These are phyloP conservation scores for Raphanus raphanistrum DNA, from an alignment of 345 rosid species.

Conservation along the genomic window DNA sequence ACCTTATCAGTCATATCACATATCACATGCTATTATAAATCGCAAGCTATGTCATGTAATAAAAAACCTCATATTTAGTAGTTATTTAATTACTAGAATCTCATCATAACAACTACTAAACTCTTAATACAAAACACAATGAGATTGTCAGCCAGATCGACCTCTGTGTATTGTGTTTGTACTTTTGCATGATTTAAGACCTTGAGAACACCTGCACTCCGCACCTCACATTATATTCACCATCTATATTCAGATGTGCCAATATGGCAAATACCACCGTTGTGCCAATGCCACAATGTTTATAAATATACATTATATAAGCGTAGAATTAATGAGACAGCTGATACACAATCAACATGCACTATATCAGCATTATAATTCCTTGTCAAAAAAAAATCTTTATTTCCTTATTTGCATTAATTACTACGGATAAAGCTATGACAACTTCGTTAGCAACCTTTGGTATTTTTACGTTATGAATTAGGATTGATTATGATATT, in stretches of 20 bases:
- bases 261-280: too few species aligned
- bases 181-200: background rate
- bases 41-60: background rate
- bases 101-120: background rate
- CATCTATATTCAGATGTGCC: background rate
- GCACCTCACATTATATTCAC: background rate
- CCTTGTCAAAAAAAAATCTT: background rate
- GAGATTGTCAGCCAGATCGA: background rate
- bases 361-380: background rate
- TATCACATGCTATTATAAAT: slow-evolving; percentile 17
- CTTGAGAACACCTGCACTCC: background rate
- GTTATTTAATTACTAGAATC: background rate
- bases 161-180: background rate
- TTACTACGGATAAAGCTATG: background rate
- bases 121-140: background rate
- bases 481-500: background rate
- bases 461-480: background rate
- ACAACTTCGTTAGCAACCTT: background rate
- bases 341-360: background rate
- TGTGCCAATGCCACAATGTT: too few species aligned
- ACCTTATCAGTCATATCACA: background rate
- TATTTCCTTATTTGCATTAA: background rate
- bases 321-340: background rate
- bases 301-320: background rate
- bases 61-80: background rate